Conservation (phyloP, 192 early-diverging fungal species). For the Chytriomyces sp. region DNA sequence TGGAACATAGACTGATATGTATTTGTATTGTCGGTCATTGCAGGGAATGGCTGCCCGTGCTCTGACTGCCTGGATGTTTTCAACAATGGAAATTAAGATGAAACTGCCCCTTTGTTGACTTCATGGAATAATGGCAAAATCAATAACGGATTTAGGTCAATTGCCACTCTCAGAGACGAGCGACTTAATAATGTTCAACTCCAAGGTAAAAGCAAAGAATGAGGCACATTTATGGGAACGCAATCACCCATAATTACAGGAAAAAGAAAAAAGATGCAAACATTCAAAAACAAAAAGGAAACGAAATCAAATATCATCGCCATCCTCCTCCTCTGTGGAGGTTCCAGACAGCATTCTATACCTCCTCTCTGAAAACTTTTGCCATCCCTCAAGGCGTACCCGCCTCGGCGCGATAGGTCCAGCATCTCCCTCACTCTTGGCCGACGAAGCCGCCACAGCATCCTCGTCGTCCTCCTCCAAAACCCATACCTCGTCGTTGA, state of each 20-base stretch:
- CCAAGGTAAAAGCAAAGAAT: too few species aligned
- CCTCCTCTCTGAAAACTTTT: slow-evolving; percentile 30
- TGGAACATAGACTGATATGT: too few species aligned
- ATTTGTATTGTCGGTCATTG: too few species aligned
- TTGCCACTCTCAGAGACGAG: too few species aligned
- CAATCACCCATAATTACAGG: neutral
- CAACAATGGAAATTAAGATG: too few species aligned
- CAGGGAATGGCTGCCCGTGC: too few species aligned
- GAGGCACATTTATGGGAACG: too few species aligned
- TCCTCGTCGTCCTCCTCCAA: slow-evolving; percentile 20
- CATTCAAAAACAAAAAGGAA: slow-evolving; percentile 2
- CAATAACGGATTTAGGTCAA: too few species aligned
- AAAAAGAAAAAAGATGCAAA: neutral
- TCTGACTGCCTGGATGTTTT: too few species aligned
- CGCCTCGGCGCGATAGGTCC: neutral
- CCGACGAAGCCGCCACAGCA: neutral
- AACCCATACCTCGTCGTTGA: slow-evolving; percentile 30
- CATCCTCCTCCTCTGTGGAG: slow-evolving; percentile 14
- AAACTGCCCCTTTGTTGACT: too few species aligned
- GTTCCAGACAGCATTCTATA: slow-evolving; percentile 23
- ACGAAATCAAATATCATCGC: slow-evolving; percentile 6
- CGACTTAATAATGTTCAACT: too few species aligned
- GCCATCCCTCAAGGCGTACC: slow-evolving; percentile 8
- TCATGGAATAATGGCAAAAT: too few species aligned
- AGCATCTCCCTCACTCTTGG: neutral